Conservation (phyloP, 345 rosid species). For the Rhodomyrtus tomentosa region DNA sequence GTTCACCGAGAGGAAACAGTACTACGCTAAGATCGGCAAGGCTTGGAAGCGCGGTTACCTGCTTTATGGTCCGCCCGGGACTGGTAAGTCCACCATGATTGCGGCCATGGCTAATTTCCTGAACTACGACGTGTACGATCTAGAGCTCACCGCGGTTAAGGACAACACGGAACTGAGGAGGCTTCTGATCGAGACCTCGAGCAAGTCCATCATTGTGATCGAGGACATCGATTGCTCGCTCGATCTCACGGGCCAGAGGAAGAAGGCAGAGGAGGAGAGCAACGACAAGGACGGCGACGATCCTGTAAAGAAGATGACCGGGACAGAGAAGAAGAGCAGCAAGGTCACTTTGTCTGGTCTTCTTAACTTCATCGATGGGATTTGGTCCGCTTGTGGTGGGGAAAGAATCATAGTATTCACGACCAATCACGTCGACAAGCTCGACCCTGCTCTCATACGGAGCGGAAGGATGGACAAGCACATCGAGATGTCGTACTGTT, state of each 20-base stretch:
- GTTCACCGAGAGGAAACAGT: slow-evolving; percentile 9
- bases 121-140: slow-evolving; percentile 9
- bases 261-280: background rate
- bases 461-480: slow-evolving; percentile 20
- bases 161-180: slow-evolving; percentile 11
- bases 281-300: background rate
- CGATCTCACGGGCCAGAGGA: slow-evolving; percentile 12
- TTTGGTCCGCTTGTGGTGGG: slow-evolving; percentile 17
- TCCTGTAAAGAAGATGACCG: background rate
- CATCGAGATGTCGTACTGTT: slow-evolving; percentile 12
- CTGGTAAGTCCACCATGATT: slow-evolving; percentile 19
- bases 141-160: slow-evolving; percentile 13
- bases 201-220: slow-evolving; percentile 17
- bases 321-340: slow-evolving; percentile 1
- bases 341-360: slow-evolving; percentile 18
- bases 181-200: slow-evolving; percentile 5
- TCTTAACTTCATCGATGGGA: slow-evolving; percentile 9
- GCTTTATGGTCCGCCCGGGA: slow-evolving; percentile 13
- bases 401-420: slow-evolving; percentile 17
- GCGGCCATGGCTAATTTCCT: slow-evolving; percentile 15
- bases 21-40: slow-evolving; percentile 10
- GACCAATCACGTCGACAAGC: slow-evolving; percentile 11
- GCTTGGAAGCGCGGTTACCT: slow-evolving; percentile 12
- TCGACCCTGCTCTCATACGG: slow-evolving; percentile 16
- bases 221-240: slow-evolving; percentile 21